These are phyloP conservation scores for Exophiala xenobiotica DNA, from an alignment of 2,329 filamentous ascomycete genomes.

Conservation along the genomic window DNA sequence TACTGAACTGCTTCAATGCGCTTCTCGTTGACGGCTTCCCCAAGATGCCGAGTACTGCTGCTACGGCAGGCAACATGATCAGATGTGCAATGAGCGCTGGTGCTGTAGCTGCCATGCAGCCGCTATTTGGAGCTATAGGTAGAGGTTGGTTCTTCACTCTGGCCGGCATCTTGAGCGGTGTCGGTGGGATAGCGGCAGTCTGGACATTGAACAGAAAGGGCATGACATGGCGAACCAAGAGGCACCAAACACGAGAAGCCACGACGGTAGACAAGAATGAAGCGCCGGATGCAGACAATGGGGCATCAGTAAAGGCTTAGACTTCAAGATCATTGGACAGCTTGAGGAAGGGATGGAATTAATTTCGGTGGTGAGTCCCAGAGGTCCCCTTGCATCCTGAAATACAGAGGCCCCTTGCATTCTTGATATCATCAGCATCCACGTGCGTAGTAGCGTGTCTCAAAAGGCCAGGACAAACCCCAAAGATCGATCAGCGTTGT, in stretches of 20 bases:
- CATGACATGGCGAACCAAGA: conserved; percentile 9
- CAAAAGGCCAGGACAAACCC: too few relatives aligned
- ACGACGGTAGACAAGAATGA: too few relatives aligned
- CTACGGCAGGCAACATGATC: conserved; percentile 40
- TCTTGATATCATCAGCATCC: too few relatives aligned
- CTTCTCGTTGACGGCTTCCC: conserved; percentile 42
- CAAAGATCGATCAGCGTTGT: too few relatives aligned
- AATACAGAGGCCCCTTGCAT: too few relatives aligned
- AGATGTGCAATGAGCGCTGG: conserved; percentile 40
- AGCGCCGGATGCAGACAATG: too few relatives aligned
- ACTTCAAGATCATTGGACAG: too few relatives aligned
- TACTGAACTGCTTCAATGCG: conserved; percentile 39
- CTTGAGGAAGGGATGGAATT: too few relatives aligned
- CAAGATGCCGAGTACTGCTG: conserved; percentile 38
- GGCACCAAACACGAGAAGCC: not conserved
- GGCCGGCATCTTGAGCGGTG: conserved; percentile 23
- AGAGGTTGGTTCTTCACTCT: conserved; percentile 36
- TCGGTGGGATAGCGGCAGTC: conserved; percentile 9
- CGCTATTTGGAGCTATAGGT: conserved; percentile 36
- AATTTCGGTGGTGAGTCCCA: too few relatives aligned
- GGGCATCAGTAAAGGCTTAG: too few relatives aligned
- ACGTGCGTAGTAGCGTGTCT: too few relatives aligned
- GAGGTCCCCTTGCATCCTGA: too few relatives aligned
- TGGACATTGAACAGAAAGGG: conserved; percentile 16
- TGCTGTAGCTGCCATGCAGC: conserved; percentile 36